Evolutionary conservation across 2,329 filamentous ascomycete genomes (phyloP), one percentile per base, ranked within the genome.

Genomic region (Tolypocladium inflatum): DNA sequence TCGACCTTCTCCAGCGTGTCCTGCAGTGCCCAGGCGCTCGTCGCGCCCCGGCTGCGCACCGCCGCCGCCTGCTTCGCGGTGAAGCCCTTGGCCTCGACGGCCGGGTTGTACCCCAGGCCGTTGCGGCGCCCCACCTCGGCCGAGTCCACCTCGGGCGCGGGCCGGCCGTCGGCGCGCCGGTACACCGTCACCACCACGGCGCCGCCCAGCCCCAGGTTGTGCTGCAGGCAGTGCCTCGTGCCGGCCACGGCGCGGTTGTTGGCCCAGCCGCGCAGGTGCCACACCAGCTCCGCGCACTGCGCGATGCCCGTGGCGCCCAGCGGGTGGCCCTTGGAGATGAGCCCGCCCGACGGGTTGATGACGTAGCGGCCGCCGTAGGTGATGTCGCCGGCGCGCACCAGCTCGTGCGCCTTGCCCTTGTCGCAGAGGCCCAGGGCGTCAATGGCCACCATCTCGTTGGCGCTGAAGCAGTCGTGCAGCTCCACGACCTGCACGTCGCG

Each of bases 261-360:
- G 23, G 93, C 93, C 93, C 93, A 97, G 15, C 93, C 93, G 63
- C 93, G 84, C 66, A 97, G 79, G 69, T 97, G 93, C 93, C 93
- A 97, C 35, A 95, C 89, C 15, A 97, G 79, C 76, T 97, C 93
- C 6, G 93, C 90, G 70, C 92, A 97, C 76, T 97, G 93, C 15
- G 93, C 94, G 56, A 97, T 81, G n/a, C 94, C 93, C 0, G 91
- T 96, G 0, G 93, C 93, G 39, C 93, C 93, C 4, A 97, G 85
- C 0, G 94, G 93, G 72, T 97, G 93, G 45, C 93, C 94, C 78
- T 97, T 97, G 62, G 89, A 94, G 68, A 97, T 97, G 58, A 97
- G 82, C 1, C 94, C 94, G 50, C 93, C 94, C 0, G 90, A 96
- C 1, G 93, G 93, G 75, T 97, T 97, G 72, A 97, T 84, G 61